A percentile compares a stretch with the other conserved stretches of the same genome.
Evolutionary conservation across 768 basidiomycete species (phyloP).

Genomic region (Strobilomyces confusus): DNA sequence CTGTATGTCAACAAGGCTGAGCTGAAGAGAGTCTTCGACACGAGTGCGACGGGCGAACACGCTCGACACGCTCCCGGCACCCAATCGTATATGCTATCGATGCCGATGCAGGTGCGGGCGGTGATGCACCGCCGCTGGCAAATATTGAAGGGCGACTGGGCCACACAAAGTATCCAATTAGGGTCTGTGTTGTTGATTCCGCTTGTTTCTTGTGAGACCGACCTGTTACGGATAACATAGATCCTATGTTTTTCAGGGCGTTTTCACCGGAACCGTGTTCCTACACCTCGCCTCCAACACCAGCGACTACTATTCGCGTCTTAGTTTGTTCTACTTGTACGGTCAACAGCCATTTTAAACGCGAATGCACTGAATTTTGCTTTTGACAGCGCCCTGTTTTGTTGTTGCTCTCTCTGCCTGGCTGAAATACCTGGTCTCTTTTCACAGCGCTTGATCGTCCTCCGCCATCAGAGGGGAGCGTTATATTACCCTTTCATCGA

Average conservation of each 20-base stretch:
- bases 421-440: slow-evolving; percentile 49
- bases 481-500: slow-evolving; percentile 50
- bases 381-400: slow-evolving; percentile 43
- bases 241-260: slow-evolving; percentile 23
- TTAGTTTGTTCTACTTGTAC: slow-evolving; percentile 74
- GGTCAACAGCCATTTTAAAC: slow-evolving; percentile 13
- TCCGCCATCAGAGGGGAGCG: slow-evolving; percentile 40
- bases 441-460: slow-evolving; percentile 40
- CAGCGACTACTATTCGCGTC: slow-evolving; percentile 46
- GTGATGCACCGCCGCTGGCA: slow-evolving; percentile 44
- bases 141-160: slow-evolving; percentile 40
- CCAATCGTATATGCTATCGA: slow-evolving; percentile 44
- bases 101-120: slow-evolving; percentile 41
- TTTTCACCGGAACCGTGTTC: slow-evolving; percentile 38
- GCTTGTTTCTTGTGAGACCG: background rate
- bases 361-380: background rate
- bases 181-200: slow-evolving; percentile 23
- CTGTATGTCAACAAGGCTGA: slow-evolving; percentile 45
- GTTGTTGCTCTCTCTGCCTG: slow-evolving; percentile 49
- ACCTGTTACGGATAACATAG: slow-evolving; percentile 27
- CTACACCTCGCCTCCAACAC: slow-evolving; percentile 36
- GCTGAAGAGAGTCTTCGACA: slow-evolving; percentile 39
- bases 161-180: slow-evolving; percentile 32
- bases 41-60: slow-evolving; percentile 49
- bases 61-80: slow-evolving; percentile 39